Conservation (phyloP, 805 yeast species). For the Suhomyces vadensis region DNA sequence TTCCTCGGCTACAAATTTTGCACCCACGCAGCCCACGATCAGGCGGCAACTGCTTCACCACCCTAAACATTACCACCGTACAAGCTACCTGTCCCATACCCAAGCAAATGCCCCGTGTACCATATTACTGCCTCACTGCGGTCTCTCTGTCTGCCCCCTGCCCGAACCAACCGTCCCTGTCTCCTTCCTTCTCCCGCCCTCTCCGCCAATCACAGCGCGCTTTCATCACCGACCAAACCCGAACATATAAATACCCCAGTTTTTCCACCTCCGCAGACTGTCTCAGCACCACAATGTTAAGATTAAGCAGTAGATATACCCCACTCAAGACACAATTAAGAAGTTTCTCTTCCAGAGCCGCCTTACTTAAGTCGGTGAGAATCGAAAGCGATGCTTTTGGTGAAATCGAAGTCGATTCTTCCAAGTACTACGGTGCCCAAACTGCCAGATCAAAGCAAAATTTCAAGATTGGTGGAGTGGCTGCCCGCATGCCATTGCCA, state of each 20-base stretch:
- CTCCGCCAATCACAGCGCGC: conserved; percentile 3
- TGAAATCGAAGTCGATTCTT: conserved; percentile 84
- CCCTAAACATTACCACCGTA: too few relatives aligned
- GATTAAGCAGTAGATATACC: conserved; percentile 21
- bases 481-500: conserved; percentile 90
- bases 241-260: conserved; percentile 5
- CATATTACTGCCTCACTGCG: too few relatives aligned
- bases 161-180: neutral
- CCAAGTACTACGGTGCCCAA: conserved; percentile 97
- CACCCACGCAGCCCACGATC: too few relatives aligned
- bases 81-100: too few relatives aligned
- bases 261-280: neutral
- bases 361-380: conserved; percentile 42
- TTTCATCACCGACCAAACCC: conserved; percentile 3
- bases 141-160: neutral
- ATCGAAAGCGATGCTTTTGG: conserved; percentile 96
- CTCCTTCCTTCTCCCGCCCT: neutral
- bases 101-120: too few relatives aligned
- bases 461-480: conserved; percentile 92
- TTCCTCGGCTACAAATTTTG: too few relatives aligned
- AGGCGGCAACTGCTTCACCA: too few relatives aligned
- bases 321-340: conserved; percentile 19
- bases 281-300: conserved; percentile 24
- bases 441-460: conserved; percentile 91
- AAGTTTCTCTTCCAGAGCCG: conserved; percentile 29